Conservation (phyloP, 768 basidiomycete species). For the Leccinum olivaceopallidum region DNA sequence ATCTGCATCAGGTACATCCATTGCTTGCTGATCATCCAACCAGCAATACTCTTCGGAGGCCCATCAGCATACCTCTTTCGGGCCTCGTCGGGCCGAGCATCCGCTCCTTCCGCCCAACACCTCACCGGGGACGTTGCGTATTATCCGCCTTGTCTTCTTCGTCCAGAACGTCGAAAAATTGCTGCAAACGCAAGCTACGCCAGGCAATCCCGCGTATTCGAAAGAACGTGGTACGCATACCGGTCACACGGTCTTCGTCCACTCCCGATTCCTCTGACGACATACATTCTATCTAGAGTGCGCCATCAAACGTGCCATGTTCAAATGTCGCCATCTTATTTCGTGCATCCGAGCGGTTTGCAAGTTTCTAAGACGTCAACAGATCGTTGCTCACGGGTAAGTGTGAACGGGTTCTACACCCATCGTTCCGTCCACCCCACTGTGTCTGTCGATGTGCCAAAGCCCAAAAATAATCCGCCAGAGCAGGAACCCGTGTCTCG, state of each 20-base stretch:
- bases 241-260: slow-evolving; percentile 39
- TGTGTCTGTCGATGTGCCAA: no score
- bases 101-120: slow-evolving; percentile 56
- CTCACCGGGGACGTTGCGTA: slow-evolving; percentile 53
- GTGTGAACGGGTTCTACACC: no score
- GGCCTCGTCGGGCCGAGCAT: slow-evolving; percentile 40
- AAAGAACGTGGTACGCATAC: slow-evolving; percentile 39
- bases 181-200: slow-evolving; percentile 65
- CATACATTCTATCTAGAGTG: slow-evolving; percentile 75
- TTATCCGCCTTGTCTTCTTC: slow-evolving; percentile 51
- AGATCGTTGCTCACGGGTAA: no score
- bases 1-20: slow-evolving; percentile 51
- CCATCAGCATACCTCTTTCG: slow-evolving; percentile 53
- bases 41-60: slow-evolving; percentile 62
- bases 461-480: no score
- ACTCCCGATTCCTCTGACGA: slow-evolving; percentile 76
- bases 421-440: no score
- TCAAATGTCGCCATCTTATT: slow-evolving; percentile 53
- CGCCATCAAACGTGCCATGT: slow-evolving; percentile 67
- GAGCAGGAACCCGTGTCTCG: no score
- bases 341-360: slow-evolving; percentile 60
- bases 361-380: slow-evolving; percentile 56
- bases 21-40: slow-evolving; percentile 75
- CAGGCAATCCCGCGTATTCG: slow-evolving; percentile 61
- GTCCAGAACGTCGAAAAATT: slow-evolving; percentile 63